phyloP scores from a whole-genome alignment of 345 rosid species.

The Brassica incana region DNA sequence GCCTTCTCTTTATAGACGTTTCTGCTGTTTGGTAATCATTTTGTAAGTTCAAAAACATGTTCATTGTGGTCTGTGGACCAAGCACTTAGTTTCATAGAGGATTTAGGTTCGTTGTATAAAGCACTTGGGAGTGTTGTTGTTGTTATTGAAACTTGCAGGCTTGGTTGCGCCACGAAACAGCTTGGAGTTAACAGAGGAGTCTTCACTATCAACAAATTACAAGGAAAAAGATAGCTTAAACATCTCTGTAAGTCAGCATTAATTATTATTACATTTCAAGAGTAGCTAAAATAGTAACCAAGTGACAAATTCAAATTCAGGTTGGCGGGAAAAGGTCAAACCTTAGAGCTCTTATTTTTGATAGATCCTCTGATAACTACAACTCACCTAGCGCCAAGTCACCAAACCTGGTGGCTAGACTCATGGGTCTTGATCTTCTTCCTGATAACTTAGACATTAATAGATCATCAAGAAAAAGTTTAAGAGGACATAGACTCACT shows the following conservation, averaged over 20 bases:
- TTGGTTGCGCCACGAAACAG: constrained; percentile 72
- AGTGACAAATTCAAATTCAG: constrained; percentile 33
- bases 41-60: constrained; percentile 7
- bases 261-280: neutral
- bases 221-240: constrained; percentile 40
- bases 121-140: neutral
- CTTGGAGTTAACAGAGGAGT: constrained; percentile 63
- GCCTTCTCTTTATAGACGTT: constrained; percentile 3
- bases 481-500: constrained; percentile 18
- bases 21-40: constrained; percentile 4
- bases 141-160: constrained; percentile 43
- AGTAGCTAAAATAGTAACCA: constrained; percentile 18
- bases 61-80: constrained; percentile 3
- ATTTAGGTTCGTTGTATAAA: neutral
- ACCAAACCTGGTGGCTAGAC: constrained; percentile 75
- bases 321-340: constrained; percentile 36
- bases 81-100: neutral
- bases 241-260: constrained; percentile 50
- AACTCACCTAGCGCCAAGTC: constrained; percentile 67
- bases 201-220: constrained; percentile 38
- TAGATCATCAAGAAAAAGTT: constrained; percentile 41
- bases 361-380: constrained; percentile 12
- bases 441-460: constrained; percentile 44
- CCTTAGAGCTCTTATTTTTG: constrained; percentile 7
- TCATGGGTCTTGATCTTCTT: constrained; percentile 90